These are phyloP conservation scores for Voacanga thouarsii DNA, from an alignment of 257 asterid genomes.

Conservation along the genomic window DNA sequence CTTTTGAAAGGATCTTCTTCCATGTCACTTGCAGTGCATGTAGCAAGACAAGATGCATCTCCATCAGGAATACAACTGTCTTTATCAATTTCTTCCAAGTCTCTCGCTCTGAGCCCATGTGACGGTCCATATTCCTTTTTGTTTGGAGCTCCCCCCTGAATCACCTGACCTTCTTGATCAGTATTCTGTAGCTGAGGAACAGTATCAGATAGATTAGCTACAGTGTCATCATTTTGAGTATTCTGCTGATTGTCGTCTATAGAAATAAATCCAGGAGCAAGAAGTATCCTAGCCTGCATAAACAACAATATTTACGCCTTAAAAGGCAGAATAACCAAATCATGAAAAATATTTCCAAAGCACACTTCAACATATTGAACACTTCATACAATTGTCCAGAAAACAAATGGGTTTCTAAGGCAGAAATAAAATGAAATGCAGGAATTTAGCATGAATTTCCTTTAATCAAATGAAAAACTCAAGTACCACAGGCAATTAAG, in stretches of 20 bases:
- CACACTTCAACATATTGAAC: too few species aligned
- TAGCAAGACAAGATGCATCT: slow-evolving; percentile 75
- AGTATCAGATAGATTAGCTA: slow-evolving; percentile 29
- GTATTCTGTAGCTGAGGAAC: slow-evolving; percentile 25
- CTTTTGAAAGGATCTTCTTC: slow-evolving; percentile 63
- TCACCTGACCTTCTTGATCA: slow-evolving; percentile 18
- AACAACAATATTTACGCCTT: not conserved
- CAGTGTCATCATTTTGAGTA: slow-evolving; percentile 27
- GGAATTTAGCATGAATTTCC: not conserved
- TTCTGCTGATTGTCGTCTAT: slow-evolving; percentile 39
- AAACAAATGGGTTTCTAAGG: not conserved
- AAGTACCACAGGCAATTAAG: not conserved
- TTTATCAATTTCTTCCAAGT: slow-evolving; percentile 53
- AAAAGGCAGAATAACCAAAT: not conserved
- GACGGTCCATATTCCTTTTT: slow-evolving; percentile 29
- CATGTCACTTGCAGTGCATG: slow-evolving; percentile 70
- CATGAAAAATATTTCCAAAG: not conserved
- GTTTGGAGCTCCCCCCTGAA: slow-evolving; percentile 30
- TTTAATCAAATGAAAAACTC: not conserved
- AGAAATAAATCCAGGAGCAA: slow-evolving; percentile 52
- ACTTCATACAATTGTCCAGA: too few species aligned
- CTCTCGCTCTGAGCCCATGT: slow-evolving; percentile 30
- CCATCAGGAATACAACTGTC: slow-evolving; percentile 65
- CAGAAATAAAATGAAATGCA: not conserved
- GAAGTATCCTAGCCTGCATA: slow-evolving; percentile 86